These are phyloP conservation scores for Hypoxylon rubiginosum DNA, from an alignment of 2,329 filamentous ascomycete genomes.

Conservation along the genomic window DNA sequence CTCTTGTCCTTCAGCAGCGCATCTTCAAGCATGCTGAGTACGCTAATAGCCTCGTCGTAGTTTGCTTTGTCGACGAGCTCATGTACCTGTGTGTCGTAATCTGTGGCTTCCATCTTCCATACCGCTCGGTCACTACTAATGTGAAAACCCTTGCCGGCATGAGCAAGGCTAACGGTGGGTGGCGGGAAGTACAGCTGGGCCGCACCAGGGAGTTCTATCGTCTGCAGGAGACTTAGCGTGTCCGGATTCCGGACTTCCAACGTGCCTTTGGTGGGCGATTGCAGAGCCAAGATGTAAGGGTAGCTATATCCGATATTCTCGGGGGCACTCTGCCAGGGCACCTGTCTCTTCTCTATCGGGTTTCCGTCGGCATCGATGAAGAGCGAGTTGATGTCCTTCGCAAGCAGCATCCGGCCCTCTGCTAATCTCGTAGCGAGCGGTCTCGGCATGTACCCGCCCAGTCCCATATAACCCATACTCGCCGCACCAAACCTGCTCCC, in stretches of 20 bases:
- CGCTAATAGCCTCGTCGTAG: conserved; percentile 92
- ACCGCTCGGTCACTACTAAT: conserved; percentile 91
- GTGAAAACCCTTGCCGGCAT: conserved; percentile 95
- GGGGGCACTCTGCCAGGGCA: conserved; percentile 91
- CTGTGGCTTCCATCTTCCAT: conserved; percentile 95
- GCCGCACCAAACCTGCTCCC: conserved; percentile 84
- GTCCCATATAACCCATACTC: conserved; percentile 96
- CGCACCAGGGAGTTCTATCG: conserved; percentile 83
- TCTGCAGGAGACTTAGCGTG: conserved; percentile 90
- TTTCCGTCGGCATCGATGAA: conserved; percentile 90
- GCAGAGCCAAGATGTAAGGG: conserved; percentile 90
- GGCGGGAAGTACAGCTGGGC: conserved; percentile 91
- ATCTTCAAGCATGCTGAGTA: conserved; percentile 91
- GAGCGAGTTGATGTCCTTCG: conserved; percentile 96
- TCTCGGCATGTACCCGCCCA: conserved; percentile 91
- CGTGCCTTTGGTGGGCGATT: conserved; percentile 83
- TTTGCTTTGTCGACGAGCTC: conserved; percentile 79
- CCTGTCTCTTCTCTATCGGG: conserved; percentile 83
- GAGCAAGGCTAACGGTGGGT: conserved; percentile 91
- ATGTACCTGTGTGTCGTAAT: conserved; percentile 91
- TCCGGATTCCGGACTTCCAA: conserved; percentile 94
- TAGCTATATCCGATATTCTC: conserved; percentile 97
- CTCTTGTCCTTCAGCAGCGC: conserved; percentile 87
- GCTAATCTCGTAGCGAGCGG: conserved; percentile 86
- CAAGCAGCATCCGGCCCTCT: conserved; percentile 88